Base-by-base conservation (phyloP, 2,329 filamentous ascomycete species). In the Alternaria infectoria region DNA sequence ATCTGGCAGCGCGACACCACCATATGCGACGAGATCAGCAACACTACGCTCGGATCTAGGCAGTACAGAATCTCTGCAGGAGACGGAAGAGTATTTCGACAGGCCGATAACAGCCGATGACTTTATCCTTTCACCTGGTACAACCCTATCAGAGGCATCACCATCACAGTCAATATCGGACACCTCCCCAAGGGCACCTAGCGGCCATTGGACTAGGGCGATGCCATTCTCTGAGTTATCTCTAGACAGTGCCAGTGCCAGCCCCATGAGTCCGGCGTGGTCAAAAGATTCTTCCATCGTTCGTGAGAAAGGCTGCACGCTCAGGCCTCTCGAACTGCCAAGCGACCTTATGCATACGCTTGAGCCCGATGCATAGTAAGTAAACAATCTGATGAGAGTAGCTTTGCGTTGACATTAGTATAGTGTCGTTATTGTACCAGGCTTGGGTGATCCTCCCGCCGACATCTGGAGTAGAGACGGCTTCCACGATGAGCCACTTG, bases 11-110 rank as follows among this genome's bases (percentile, higher is more conserved):
- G 13, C 47, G 2, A 11, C 26, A 50, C 17, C 15, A 10, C 2
- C 15, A n/a, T 3, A 40, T 10, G 15, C 1, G 4, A 17, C 11
- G 3, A 2, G 1, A 49, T 13, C 9, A 19, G 17, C 2, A 2
- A 30, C 11, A 1, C 2, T 30, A 4, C 6, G 2, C 3, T 30
- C n/a, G 2, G 7, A 1, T 21, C 4, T 17, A 15, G 26, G 6
- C 17, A 15, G n/a, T 17, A 30, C 0, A 30, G 26, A 7, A 0
- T 21, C 43, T 13, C 17, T 44, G 0, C 0, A 19, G 12, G 43
- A 44, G 6, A 2, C 43, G 13, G 43, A 19, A 2, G 43, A 21
- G 3, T 44, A 13, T 44, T 44, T 44, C 2, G 17, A 44, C 2
- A 2, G 19, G 43, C 43, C 19, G 1, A 44, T 44, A 2, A 2